Conservation (phyloP, 352 stramenopile genomes). For the Phytophthora rubi region DNA sequence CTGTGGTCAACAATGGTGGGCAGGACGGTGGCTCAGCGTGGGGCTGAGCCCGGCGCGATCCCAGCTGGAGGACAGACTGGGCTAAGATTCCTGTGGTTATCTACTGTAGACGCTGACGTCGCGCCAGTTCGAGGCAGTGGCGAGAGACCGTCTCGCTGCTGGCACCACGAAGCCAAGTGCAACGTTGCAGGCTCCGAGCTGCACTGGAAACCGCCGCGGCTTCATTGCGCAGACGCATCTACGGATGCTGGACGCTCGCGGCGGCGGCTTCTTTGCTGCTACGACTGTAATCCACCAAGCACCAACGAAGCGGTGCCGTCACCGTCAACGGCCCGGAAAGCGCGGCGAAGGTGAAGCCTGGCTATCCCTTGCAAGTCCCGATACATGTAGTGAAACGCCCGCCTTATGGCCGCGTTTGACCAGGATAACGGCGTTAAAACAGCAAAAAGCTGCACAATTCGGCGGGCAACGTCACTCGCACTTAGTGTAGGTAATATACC, state of each 20-base stretch:
- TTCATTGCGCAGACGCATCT: neutral
- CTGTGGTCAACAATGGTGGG: neutral
- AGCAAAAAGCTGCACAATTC: conserved; percentile 2
- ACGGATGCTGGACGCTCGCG: neutral
- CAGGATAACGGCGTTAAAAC: conserved; percentile 15
- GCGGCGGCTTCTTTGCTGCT: conserved; percentile 5
- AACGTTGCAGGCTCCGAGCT: conserved; percentile 12
- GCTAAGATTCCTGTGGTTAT: conserved; percentile 26
- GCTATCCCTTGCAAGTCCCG: neutral
- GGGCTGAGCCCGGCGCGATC: neutral
- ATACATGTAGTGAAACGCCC: conserved; percentile 7
- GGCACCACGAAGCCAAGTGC: conserved; percentile 8
- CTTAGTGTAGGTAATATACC: conserved; percentile 6
- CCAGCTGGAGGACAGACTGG: conserved; percentile 34
- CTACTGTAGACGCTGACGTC: neutral
- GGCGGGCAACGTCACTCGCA: conserved; percentile 21
- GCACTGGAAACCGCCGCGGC: neutral
- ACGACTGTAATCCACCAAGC: neutral
- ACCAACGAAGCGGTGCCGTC: neutral
- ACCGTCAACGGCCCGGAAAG: neutral
- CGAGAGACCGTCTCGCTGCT: conserved; percentile 11
- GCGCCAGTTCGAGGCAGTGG: conserved; percentile 20
- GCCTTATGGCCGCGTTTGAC: neutral
- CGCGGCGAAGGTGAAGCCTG: neutral
- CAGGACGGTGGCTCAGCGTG: neutral